Conservation (phyloP, 129 eudicot species). For the Daucus carota region DH1_v3.0 NC_030389.2:38141001-38141500, state of each 20-base stretch:
- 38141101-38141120: constrained; percentile 71
- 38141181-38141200: constrained; percentile 86
- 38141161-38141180: constrained; percentile 80
- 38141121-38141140: constrained; percentile 65
- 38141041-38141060: constrained; percentile 62
- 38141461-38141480: constrained; percentile 54
- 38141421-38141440: constrained; percentile 98
- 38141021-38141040: constrained; percentile 73
- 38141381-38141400: constrained; percentile 90
- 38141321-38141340: constrained; percentile 8
- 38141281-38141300: neutral
- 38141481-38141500: constrained; percentile 61
- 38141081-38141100: constrained; percentile 63
- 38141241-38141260: constrained; percentile 99
- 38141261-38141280: constrained; percentile 11
- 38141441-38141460: constrained; percentile 82
- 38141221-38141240: constrained; percentile 76
- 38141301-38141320: neutral
- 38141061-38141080: constrained; percentile 40
- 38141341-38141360: constrained; percentile 17
- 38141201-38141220: constrained; percentile 97
- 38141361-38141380: constrained; percentile 97
- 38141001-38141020: constrained; percentile 68
- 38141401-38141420: constrained; percentile 97
- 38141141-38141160: constrained; percentile 96